phyloP scores from a whole-genome alignment of 1,284 basidiomycete genomes.

The Melanopsichium pennsylvanicum region DNA sequence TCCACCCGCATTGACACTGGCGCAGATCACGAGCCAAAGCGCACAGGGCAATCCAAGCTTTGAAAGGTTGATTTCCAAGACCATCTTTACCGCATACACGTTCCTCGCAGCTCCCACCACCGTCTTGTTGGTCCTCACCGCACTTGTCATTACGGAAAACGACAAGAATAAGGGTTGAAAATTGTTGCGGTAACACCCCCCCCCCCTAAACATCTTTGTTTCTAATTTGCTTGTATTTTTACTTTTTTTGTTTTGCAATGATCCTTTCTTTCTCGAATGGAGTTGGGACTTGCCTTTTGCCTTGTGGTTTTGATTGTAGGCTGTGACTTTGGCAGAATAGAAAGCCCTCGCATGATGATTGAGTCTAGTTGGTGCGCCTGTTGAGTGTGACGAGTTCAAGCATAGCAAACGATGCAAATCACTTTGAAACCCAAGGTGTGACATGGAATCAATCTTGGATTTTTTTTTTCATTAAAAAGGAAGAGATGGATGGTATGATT shows the following conservation, averaged over 20 bases:
- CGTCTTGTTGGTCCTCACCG: constrained; percentile 52
- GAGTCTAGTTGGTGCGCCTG: too few species aligned
- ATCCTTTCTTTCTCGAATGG: too few species aligned
- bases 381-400: too few species aligned
- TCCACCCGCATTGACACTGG: constrained; percentile 73
- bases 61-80: constrained; percentile 79
- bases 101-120: constrained; percentile 62
- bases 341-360: too few species aligned
- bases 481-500: constrained; percentile 3
- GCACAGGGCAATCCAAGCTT: constrained; percentile 79
- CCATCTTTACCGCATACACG: constrained; percentile 66
- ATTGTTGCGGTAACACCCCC: too few species aligned
- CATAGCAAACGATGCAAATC: too few species aligned
- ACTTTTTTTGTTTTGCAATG: neutral
- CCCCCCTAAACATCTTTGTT: too few species aligned
- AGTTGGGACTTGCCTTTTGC: too few species aligned
- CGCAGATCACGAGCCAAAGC: constrained; percentile 85
- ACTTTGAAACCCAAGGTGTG: too few species aligned
- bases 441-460: neutral
- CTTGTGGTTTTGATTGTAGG: too few species aligned
- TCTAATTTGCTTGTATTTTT: neutral
- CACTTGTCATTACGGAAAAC: constrained; percentile 57
- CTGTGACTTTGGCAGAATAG: too few species aligned
- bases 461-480: neutral
- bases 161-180: constrained; percentile 24